Conservation (phyloP, 139 green algal genomes). For the Ulvella scutata region DNA sequence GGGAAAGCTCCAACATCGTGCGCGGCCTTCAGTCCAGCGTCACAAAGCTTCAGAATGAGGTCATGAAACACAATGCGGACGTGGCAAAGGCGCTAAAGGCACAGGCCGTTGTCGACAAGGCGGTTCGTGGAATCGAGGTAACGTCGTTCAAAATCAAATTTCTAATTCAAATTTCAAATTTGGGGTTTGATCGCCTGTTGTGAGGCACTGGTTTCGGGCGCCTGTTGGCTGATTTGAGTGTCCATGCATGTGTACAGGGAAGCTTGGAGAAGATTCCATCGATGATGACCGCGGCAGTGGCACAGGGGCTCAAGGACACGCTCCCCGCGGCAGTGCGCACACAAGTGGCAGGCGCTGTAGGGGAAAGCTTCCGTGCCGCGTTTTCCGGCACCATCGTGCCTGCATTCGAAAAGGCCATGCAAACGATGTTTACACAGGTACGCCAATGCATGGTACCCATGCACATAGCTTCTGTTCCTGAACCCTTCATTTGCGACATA, state of each 20-base stretch:
- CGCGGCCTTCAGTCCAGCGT: not conserved
- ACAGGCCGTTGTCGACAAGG: not conserved
- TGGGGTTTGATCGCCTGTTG: no score
- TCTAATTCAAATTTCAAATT: no score
- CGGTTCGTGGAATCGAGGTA: no score
- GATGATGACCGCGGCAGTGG: not conserved
- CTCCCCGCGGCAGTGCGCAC: not conserved
- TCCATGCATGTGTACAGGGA: not conserved
- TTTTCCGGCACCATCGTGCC: not conserved
- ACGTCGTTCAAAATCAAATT: no score
- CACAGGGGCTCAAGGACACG: not conserved
- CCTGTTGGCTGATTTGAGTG: no score
- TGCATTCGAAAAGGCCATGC: not conserved
- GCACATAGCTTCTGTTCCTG: no score
- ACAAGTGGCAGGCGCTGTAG: not conserved
- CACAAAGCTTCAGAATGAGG: constrained; percentile 1
- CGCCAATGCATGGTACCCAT: no score
- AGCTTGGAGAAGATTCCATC: not conserved
- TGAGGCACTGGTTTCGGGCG: no score
- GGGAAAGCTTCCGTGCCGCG: not conserved
- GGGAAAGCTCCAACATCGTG: not conserved
- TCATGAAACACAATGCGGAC: not conserved
- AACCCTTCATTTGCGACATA: no score
- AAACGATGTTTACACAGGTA: not conserved
- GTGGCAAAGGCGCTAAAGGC: not conserved